Evolutionary conservation across 2,329 filamentous ascomycete genomes (phyloP).

Genomic region (Xylariales sp.): DNA sequence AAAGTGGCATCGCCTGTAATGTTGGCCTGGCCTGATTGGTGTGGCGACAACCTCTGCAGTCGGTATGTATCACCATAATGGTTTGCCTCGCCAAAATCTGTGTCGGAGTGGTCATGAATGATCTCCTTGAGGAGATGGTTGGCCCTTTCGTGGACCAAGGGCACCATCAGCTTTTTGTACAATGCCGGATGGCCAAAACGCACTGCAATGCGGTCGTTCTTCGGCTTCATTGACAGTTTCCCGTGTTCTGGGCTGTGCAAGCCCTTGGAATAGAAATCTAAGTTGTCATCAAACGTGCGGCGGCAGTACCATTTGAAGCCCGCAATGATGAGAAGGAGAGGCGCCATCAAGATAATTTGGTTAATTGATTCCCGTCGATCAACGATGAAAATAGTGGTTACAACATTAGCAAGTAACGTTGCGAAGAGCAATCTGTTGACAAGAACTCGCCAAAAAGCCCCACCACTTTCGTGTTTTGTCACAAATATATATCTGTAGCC

Average conservation of each 20-base stretch:
- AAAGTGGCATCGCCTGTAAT: slow-evolving; percentile 62
- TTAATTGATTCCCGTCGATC: slow-evolving; percentile 67
- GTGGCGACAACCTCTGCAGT: slow-evolving; percentile 76
- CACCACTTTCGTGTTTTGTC: slow-evolving; percentile 94
- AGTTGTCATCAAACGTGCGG: slow-evolving; percentile 73
- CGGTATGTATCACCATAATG: slow-evolving; percentile 85
- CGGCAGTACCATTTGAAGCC: slow-evolving; percentile 87
- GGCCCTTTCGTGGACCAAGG: slow-evolving; percentile 91
- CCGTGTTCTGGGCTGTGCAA: slow-evolving; percentile 61
- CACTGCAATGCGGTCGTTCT: slow-evolving; percentile 75
- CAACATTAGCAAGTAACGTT: slow-evolving; percentile 39
- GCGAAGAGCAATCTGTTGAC: slow-evolving; percentile 73
- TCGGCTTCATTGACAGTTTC: slow-evolving; percentile 58
- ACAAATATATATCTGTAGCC: slow-evolving; percentile 78
- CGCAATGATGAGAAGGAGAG: slow-evolving; percentile 78
- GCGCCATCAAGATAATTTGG: slow-evolving; percentile 74
- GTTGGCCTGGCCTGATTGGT: slow-evolving; percentile 49
- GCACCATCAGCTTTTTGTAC: slow-evolving; percentile 89
- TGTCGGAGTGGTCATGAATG: slow-evolving; percentile 81
- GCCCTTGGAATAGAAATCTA: slow-evolving; percentile 71
- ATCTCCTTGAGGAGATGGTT: slow-evolving; percentile 85
- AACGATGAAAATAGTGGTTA: slow-evolving; percentile 69
- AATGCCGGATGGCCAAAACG: slow-evolving; percentile 91
- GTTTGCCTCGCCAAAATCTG: slow-evolving; percentile 68
- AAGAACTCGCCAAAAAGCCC: slow-evolving; percentile 87